Base-by-base conservation (phyloP, 2,329 filamentous ascomycete genomes). In the Lojkania enalia region DNA sequence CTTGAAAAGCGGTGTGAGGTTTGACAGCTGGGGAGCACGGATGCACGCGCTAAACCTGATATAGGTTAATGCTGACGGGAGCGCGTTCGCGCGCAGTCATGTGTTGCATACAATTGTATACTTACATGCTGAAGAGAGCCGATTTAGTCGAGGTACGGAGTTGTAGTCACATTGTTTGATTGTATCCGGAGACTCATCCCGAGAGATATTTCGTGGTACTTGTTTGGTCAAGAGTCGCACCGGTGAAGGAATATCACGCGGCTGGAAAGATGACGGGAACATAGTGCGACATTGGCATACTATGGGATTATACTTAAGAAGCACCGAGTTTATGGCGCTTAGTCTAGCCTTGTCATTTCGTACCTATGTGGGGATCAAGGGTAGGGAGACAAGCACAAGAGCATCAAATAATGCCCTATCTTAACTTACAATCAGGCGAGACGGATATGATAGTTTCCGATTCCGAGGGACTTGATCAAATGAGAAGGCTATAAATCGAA, bases 1-100 rank as follows among this genome's bases (percentile, higher is more conserved):
- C 49, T 42, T 60, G 61, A 68, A 64, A 64, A 66, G 64, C 63
- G 63, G 64, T 68, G 62, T 66, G 63, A 64, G 62, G 59, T 57
- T 52, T 58, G 52, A 63, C 60, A 61, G 47, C 51, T 50, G 46
- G 30, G 54, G 55, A 51, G 62, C 63, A 62, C 63, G 53, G 63
- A 61, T 27, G 15, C 11, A 46, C 46, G 44, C 55, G 57, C 61
- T 65, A 64, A 52, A 44, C 52, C 49, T 36, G 43, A 46, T 58
- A 49, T 49, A 54, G 49, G 51, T 54, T 63, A 61, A 48, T 7
- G 63, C 63, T 67, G 60, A 67, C 60, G 52, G 52, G 51, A 58
- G 54, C 54, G 49, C 52, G 35, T 39, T 30, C 44, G 46, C 54
- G 58, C 63, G 61, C 49, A 48, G 57, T 67, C 63, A 66, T 52